Evolutionary conservation across 2,329 filamentous ascomycete species (phyloP), one percentile per base, ranked within the genome.

Genomic region (Diaporthe citrichinensis): DNA sequence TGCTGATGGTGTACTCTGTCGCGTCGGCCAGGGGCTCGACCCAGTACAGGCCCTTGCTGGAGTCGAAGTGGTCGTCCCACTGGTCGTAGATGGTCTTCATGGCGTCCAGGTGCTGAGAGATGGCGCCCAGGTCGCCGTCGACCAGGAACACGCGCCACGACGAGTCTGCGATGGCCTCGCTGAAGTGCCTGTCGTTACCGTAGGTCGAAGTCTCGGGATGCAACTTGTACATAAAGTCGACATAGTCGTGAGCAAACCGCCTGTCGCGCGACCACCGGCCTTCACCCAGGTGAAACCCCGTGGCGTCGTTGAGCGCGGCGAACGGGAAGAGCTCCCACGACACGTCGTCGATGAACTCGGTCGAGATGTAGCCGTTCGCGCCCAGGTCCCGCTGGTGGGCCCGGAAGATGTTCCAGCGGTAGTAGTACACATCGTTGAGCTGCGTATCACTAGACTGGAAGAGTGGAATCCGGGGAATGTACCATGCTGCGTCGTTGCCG

Each of bases 1-100:
- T 85, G 0, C 84, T 82, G 61, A 87, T 86, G 1, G 85, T 87
- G 75, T 87, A 87, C 75, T 87, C 85, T 0, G 85, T 87, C 0
- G 85, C 85, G 78, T 87, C 85, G 0, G 82, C 82, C 2, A 87
- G 74, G 0, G 85, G 85, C 69, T 86, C 84, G 8, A 86, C 82
- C 78, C 82, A 86, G 77, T 86, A 87, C 8, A 87, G 78, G 0
- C 81, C 81, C 74, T 86, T 86, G n/a, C 79, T 79, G 0, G 79
- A 77, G 71, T 87, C 84, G 41, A 82, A 84, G 3, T 83, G 81
- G 68, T 86, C 85, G 3, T 80, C 78, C 81, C 84, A 85, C n/a
- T 82, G 80, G 12, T 83, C 79, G 73, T 81, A 86, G 1, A 85
- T 80, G 31, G 79, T 79, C 25, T 82, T 81, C 84, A 85, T 85